Conservation (phyloP, 164 flowering plant species). For the Vitis cinerea region DNA sequence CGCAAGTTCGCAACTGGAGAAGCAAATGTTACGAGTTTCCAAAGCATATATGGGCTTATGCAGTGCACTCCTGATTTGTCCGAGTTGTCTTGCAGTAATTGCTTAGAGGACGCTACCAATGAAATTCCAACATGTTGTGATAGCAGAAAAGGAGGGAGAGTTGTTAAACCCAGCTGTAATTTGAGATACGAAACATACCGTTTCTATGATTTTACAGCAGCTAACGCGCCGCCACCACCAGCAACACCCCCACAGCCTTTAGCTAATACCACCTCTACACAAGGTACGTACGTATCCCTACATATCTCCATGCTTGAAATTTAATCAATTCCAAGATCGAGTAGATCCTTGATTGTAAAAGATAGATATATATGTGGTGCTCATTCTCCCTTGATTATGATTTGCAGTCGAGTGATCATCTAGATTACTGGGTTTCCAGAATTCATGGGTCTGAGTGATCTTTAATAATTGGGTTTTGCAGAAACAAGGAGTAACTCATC, state of each 20-base stretch:
- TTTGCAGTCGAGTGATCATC: no score
- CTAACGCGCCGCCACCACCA: background rate
- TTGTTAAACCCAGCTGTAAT: conserved; percentile 18
- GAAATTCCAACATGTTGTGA: conserved; percentile 1
- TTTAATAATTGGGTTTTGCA: background rate
- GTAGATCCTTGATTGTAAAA: no score
- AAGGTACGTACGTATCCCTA: no score
- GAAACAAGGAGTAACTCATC: conserved; percentile 8
- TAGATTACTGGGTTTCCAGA: no score
- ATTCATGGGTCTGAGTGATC: no score
- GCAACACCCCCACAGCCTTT: background rate
- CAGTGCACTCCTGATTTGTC: conserved; percentile 8
- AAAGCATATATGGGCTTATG: conserved; percentile 1
- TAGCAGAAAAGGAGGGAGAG: conserved; percentile 10
- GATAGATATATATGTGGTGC: no score
- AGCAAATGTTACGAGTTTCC: background rate
- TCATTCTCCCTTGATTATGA: no score
- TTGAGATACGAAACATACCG: conserved; percentile 15
- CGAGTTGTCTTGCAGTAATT: background rate
- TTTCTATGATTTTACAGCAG: conserved; percentile 3
- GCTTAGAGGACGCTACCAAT: background rate
- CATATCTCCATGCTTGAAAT: no score
- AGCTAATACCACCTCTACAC: no score
- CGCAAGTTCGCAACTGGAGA: background rate
- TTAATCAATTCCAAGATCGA: no score